A percentile compares a stretch with the other conserved stretches of the same genome.
phyloP scores from a whole-genome alignment of 805 yeast species.

The Sungouiella thailandica region DNA sequence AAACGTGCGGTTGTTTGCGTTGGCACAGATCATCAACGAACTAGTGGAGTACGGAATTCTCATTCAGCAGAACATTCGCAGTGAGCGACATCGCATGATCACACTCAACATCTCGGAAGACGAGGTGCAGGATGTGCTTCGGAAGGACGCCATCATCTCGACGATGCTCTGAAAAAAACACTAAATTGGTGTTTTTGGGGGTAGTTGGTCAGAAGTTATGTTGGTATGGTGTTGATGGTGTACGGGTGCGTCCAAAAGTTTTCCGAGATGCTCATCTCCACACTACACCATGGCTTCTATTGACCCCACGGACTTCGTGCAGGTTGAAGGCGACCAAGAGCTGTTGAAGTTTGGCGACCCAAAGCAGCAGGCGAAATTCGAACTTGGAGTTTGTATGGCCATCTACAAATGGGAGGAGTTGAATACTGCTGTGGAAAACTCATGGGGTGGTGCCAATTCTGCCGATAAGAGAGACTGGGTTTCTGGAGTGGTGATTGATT shows the following conservation, averaged over 20 bases:
- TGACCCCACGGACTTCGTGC: constrained; percentile 50
- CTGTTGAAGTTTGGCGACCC: constrained; percentile 47
- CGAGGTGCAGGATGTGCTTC: constrained; percentile 58
- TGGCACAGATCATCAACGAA: constrained; percentile 59
- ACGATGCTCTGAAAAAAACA: constrained; percentile 8
- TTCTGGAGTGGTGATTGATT: constrained; percentile 72
- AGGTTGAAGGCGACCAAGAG: constrained; percentile 39
- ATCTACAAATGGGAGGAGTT: constrained; percentile 88
- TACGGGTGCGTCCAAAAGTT: constrained; percentile 4
- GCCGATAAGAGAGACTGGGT: constrained; percentile 95
- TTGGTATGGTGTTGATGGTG: constrained; percentile 2
- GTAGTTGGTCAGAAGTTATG: no score
- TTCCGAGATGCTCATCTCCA: constrained; percentile 8
- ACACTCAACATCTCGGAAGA: constrained; percentile 67
- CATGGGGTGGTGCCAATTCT: constrained; percentile 95
- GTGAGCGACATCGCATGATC: constrained; percentile 63
- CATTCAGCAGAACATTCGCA: constrained; percentile 58
- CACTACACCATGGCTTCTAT: constrained; percentile 22
- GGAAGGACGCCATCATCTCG: constrained; percentile 39
- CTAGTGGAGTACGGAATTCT: constrained; percentile 76
- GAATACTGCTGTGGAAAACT: constrained; percentile 80
- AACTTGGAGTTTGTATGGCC: constrained; percentile 88
- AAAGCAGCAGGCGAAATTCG: constrained; percentile 78
- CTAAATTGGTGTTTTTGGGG: no score
- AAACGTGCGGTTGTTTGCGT: constrained; percentile 51